A percentile compares a stretch with the other conserved stretches of the same genome.
phyloP scores from a whole-genome alignment of 371 early-diverging fungal genomes.

The Blakeslea trispora region DNA sequence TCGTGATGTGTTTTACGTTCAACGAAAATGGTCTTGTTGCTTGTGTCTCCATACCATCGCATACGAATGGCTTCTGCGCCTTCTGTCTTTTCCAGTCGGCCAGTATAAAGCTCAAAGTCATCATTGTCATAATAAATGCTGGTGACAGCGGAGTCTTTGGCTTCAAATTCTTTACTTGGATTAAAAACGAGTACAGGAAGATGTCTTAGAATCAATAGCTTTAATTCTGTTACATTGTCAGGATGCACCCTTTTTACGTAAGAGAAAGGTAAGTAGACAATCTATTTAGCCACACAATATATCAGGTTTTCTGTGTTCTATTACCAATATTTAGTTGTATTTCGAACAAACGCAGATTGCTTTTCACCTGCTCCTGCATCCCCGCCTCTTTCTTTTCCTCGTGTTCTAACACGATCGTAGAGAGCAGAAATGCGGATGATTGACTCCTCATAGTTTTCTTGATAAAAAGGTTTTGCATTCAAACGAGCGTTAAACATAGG shows the following conservation, averaged over 20 bases:
- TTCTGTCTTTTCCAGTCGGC: conserved; percentile 92
- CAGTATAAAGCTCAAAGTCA: conserved; percentile 89
- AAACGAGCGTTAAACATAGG: conserved; percentile 88
- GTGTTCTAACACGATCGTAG: conserved; percentile 87
- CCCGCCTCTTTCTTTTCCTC: conserved; percentile 69
- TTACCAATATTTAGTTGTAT: conserved; percentile 95
- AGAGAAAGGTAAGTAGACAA: too few relatives aligned
- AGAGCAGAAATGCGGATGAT: conserved; percentile 88
- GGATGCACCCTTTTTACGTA: conserved; percentile 80
- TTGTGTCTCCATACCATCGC: conserved; percentile 96
- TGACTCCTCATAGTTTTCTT: conserved; percentile 88
- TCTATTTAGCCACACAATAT: too few relatives aligned
- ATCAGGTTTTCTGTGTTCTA: background rate
- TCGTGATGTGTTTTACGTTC: conserved; percentile 99
- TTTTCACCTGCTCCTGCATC: conserved; percentile 52
- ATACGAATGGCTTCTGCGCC: conserved; percentile 95
- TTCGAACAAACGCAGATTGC: conserved; percentile 75
- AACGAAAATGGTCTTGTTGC: conserved; percentile 86
- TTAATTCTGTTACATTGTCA: conserved; percentile 97
- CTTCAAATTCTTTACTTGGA: conserved; percentile 72
- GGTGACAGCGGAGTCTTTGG: conserved; percentile 89
- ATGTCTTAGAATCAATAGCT: conserved; percentile 90
- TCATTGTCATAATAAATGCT: conserved; percentile 98
- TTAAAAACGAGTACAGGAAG: conserved; percentile 97
- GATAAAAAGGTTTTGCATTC: conserved; percentile 86